phyloP scores from a whole-genome alignment of 352 stramenopile species.

The Phytophthora crassamura region DNA sequence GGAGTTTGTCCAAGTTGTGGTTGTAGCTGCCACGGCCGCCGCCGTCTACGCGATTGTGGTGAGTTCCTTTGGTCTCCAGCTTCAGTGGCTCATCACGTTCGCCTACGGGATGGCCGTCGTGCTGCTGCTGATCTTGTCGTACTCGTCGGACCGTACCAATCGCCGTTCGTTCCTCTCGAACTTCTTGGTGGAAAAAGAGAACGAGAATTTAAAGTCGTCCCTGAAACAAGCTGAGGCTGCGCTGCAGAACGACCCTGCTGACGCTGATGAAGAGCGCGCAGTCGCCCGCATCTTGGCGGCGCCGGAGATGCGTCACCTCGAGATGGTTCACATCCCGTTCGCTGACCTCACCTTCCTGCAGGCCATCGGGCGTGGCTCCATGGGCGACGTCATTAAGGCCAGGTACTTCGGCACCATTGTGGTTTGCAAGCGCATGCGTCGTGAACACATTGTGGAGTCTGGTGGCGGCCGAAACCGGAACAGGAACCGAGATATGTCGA shows the following conservation, averaged over 20 bases:
- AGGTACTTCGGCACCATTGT: slow-evolving; percentile 89
- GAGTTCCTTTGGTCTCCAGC: slow-evolving; percentile 51
- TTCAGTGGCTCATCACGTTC: slow-evolving; percentile 78
- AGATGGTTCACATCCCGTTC: slow-evolving; percentile 87
- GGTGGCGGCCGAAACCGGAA: slow-evolving; percentile 20
- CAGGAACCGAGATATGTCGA: slow-evolving; percentile 21
- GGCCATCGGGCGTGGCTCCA: slow-evolving; percentile 78
- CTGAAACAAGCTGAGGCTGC: slow-evolving; percentile 83
- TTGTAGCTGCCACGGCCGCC: slow-evolving; percentile 64
- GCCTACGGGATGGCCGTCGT: slow-evolving; percentile 68
- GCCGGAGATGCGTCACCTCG: slow-evolving; percentile 77
- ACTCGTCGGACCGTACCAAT: slow-evolving; percentile 81
- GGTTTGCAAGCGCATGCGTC: slow-evolving; percentile 89
- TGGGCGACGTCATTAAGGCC: slow-evolving; percentile 91
- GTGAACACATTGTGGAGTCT: slow-evolving; percentile 78
- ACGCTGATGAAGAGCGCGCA: slow-evolving; percentile 74
- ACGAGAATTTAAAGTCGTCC: slow-evolving; percentile 81
- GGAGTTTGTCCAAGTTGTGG: slow-evolving; percentile 87
- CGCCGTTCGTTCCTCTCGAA: slow-evolving; percentile 85
- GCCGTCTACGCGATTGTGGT: slow-evolving; percentile 73
- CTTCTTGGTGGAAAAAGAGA: slow-evolving; percentile 87
- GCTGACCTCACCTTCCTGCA: slow-evolving; percentile 83
- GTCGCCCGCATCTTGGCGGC: slow-evolving; percentile 73
- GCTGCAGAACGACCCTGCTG: slow-evolving; percentile 80
- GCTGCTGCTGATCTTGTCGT: slow-evolving; percentile 80